phyloP scores from a whole-genome alignment of 108 stramenopile genomes.

The Mayamaea pseudoterrestris region DNA sequence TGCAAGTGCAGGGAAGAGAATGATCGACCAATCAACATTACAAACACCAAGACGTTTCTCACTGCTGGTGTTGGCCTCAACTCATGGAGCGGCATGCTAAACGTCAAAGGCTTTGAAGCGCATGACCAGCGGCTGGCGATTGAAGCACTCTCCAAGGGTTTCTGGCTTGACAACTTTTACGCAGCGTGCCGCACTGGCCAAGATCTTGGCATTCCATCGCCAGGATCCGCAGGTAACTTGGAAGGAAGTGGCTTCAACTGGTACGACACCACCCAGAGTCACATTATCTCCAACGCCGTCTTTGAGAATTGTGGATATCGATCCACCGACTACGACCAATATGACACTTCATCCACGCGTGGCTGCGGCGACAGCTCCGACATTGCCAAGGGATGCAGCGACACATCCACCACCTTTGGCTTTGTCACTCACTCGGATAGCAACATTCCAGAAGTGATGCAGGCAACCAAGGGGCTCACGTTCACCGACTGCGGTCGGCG shows the following conservation, averaged over 20 bases:
- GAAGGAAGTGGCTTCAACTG: conserved; percentile 18
- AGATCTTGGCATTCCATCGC: conserved; percentile 3
- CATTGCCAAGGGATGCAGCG: conserved; percentile 14
- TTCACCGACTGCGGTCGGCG: conserved; percentile 23
- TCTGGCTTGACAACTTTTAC: conserved; percentile 25
- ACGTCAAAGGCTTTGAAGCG: conserved; percentile 19
- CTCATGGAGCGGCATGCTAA: conserved; percentile 24
- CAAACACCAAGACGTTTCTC: conserved; percentile 19
- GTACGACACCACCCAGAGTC: conserved; percentile 32
- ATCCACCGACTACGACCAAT: conserved; percentile 11
- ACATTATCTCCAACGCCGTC: conserved; percentile 19
- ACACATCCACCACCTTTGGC: conserved; percentile 15
- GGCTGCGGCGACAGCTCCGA: conserved; percentile 11
- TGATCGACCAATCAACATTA: no score
- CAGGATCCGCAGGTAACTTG: conserved; percentile 1
- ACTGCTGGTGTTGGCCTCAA: conserved; percentile 10
- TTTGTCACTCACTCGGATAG: conserved; percentile 21
- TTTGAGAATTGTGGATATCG: conserved; percentile 28
- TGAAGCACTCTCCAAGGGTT: conserved; percentile 24
- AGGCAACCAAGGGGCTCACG: conserved; percentile 17
- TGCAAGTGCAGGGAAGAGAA: no score
- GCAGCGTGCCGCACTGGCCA: conserved; percentile 24
- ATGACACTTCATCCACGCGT: conserved; percentile 13
- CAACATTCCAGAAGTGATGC: conserved; percentile 23
- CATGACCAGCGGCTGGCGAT: conserved; percentile 20